Conservation (phyloP, 495 filamentous ascomycete genomes). For the Penicillium flavigenum region DNA sequence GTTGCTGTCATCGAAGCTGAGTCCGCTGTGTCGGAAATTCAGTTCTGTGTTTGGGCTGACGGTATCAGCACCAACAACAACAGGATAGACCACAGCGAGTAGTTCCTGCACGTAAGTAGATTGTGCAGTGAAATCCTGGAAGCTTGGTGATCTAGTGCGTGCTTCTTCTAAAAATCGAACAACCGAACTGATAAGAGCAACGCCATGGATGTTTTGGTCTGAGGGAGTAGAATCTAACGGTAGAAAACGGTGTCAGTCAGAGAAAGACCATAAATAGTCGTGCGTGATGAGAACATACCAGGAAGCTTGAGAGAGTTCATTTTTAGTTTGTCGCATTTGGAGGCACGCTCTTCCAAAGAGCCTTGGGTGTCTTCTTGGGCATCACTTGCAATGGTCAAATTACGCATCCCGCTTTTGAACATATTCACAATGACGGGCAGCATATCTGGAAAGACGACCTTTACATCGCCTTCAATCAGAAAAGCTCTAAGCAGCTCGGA, state of each 20-base stretch:
- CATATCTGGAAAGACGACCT: conserved; percentile 73
- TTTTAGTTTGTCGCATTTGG: conserved; percentile 16
- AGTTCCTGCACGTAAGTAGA: conserved; percentile 79
- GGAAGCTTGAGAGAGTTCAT: conserved; percentile 22
- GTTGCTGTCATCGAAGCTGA: conserved; percentile 84
- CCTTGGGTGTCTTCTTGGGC: not conserved
- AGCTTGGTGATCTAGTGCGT: conserved; percentile 67
- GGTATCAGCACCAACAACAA: conserved; percentile 78
- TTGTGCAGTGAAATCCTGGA: conserved; percentile 74
- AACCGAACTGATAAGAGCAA: conserved; percentile 62
- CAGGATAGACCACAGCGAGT: conserved; percentile 75
- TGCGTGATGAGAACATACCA: conserved; percentile 17
- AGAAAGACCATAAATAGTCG: not conserved
- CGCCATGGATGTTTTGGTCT: conserved; percentile 21
- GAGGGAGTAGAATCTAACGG: conserved; percentile 14
- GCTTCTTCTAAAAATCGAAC: conserved; percentile 77
- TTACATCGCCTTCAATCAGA: conserved; percentile 47
- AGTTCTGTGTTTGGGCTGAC: conserved; percentile 81
- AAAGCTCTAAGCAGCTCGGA: conserved; percentile 73
- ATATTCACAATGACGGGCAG: conserved; percentile 80
- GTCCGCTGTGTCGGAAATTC: conserved; percentile 69
- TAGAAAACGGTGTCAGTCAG: not conserved
- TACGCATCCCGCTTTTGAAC: conserved; percentile 76
- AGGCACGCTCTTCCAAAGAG: conserved; percentile 14
- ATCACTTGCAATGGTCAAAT: conserved; percentile 31